Evolutionary conservation across 768 basidiomycete genomes (phyloP).

Genomic region (Pholiota molesta): DNA sequence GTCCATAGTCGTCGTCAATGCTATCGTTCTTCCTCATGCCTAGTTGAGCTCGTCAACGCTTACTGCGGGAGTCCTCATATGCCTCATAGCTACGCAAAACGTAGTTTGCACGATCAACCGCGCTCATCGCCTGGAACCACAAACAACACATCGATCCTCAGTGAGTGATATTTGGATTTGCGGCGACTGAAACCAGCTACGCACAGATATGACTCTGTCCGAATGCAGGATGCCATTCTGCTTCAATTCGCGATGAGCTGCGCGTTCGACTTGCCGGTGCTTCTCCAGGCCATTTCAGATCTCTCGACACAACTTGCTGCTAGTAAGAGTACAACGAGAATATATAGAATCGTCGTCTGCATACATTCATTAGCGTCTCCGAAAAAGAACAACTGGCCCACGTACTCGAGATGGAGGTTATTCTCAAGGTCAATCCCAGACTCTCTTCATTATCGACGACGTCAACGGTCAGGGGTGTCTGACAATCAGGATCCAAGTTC

Average conservation of each 20-base stretch:
- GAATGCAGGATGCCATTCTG: slow-evolving; percentile 57
- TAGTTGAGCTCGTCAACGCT: background rate
- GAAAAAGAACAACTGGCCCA: background rate
- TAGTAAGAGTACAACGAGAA: background rate
- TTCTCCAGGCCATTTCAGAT: slow-evolving; percentile 80
- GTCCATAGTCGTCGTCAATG: background rate
- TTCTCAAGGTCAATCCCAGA: background rate
- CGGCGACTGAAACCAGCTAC: slow-evolving; percentile 16
- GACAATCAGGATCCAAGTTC: too few relatives aligned
- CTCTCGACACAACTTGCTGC: background rate
- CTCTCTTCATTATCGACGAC: too few relatives aligned
- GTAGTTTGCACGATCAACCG: slow-evolving; percentile 73
- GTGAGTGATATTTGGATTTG: slow-evolving; percentile 1
- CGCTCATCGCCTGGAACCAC: slow-evolving; percentile 60
- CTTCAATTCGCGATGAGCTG: slow-evolving; percentile 76
- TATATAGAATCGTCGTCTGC: background rate
- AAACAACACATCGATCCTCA: background rate
- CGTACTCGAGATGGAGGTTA: background rate
- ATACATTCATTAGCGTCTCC: background rate
- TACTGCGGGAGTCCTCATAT: slow-evolving; percentile 74
- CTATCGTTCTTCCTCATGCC: background rate
- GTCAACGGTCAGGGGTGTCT: too few relatives aligned
- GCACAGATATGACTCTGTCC: slow-evolving; percentile 56
- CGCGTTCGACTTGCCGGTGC: slow-evolving; percentile 66
- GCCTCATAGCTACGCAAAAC: slow-evolving; percentile 53